Base-by-base conservation (phyloP, 495 filamentous ascomycete genomes). In the Aspergillus wentii region DNA sequence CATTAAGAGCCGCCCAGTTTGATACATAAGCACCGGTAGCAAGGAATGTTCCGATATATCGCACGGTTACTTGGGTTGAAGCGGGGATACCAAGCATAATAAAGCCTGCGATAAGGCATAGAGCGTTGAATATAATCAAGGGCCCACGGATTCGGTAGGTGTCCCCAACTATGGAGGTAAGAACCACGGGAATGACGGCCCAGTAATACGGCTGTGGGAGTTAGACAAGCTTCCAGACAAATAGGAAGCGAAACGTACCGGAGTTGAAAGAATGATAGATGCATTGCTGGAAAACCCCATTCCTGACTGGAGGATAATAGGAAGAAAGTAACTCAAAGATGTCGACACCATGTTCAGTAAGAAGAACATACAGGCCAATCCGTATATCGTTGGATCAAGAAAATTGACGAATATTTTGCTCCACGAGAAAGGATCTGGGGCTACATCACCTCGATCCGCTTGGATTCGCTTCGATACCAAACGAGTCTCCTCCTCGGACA, bases 1-100 rank as follows among this genome's bases (percentile, higher is more conserved):
- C 77, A 46, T 78, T 85, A 36, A 89, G 59, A 2, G 83, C 85
- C 0, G 84, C 83, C 84, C 85, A 90, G 43, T 90, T 90, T 3
- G 75, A 79, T 3, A 90, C 72, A 46, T 88, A 90, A 0, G 85
- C 83, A 0, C 85, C 85, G 0, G 84, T 88, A 0, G 84, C 80
- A 2, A 90, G 72, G 52, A 79, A 88, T 0, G 80, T 81, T 2
- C 85, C 85, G 15, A 86, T 63, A 48, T 88, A 89, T 15, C 85
- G 74, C 8, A 83, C 82, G 0, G 80, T 67, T 20, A 83, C 78
- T 43, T 86, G 78, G 3, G 64, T 59, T 1, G 78, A 70, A 10
- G 33, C 30, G 1, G 57, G 55, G 45, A 88, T 84, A 0, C 85
- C 85, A 19, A 89, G 71, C 72, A 88, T 80, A 41, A 78, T 69